Percentiles rank a stretch among this genome's conserved stretches.
Conservation (phyloP, 73 alveolate genomes). For the Tetrahymena thermophila region DNA sequence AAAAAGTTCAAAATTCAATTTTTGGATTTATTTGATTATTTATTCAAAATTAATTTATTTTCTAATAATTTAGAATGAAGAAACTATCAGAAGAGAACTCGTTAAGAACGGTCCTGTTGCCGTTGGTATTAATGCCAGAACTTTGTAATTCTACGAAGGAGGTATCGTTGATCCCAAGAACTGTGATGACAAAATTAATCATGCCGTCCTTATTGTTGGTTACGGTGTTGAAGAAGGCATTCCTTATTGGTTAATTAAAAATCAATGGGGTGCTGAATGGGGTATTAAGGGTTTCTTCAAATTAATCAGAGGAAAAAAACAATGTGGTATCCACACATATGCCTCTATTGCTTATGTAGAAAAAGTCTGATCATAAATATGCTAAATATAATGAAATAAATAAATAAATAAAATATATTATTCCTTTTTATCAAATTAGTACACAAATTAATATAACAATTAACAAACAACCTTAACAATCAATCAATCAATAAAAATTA, state of each 20-base stretch:
- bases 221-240: conserved; percentile 41
- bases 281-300: conserved; percentile 41
- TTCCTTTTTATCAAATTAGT: background rate
- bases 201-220: conserved; percentile 42
- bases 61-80: background rate
- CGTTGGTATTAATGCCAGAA: background rate
- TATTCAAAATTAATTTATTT: background rate
- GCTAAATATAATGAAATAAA: background rate
- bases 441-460: no score
- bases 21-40: background rate
- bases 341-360: background rate
- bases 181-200: conserved; percentile 2
- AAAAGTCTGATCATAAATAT: background rate
- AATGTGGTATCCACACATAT: background rate
- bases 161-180: background rate
- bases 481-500: no score
- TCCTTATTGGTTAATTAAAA: conserved; percentile 48
- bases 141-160: background rate
- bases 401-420: no score
- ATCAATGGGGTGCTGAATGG: conserved; percentile 31
- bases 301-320: background rate
- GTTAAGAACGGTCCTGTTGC: background rate
- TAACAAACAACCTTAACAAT: no score
- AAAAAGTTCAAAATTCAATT: no score
- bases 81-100: background rate